phyloP scores from a whole-genome alignment of 2,329 filamentous ascomycete genomes.

The Ophioceras dolichostomum region DNA sequence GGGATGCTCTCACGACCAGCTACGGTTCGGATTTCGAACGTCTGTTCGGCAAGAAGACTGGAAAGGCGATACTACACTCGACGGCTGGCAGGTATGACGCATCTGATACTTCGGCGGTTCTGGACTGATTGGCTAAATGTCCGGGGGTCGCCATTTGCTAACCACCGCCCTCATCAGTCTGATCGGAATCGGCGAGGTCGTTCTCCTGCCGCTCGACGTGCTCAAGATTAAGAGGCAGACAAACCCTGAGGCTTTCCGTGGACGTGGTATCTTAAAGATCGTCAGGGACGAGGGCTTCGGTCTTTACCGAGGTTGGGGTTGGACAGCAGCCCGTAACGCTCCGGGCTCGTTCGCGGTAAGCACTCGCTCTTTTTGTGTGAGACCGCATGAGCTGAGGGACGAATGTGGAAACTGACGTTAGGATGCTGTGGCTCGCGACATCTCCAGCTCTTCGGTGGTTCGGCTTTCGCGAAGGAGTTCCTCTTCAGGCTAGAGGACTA shows the following conservation, averaged over 20 bases:
- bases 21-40: constrained; percentile 75
- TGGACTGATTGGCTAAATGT: constrained; percentile 2
- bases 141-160: too few relatives aligned
- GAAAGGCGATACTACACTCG: constrained; percentile 96
- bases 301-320: constrained; percentile 90
- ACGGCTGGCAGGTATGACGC: constrained; percentile 71
- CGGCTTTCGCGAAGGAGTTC: constrained; percentile 95
- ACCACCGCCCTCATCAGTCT: constrained; percentile 52
- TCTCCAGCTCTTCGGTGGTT: constrained; percentile 91
- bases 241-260: constrained; percentile 95
- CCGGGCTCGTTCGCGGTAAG: constrained; percentile 94
- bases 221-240: constrained; percentile 99
- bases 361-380: too few relatives aligned
- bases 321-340: constrained; percentile 94
- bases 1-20: constrained; percentile 74
- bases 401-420: too few relatives aligned
- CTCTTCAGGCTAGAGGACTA: constrained; percentile 83
- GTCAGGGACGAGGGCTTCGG: constrained; percentile 90
- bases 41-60: constrained; percentile 90
- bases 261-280: constrained; percentile 81
- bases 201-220: constrained; percentile 88
- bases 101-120: background rate
- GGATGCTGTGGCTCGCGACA: too few relatives aligned
- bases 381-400: too few relatives aligned
- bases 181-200: constrained; percentile 94